Base-by-base conservation (phyloP, 2,329 filamentous ascomycete genomes). In the Neoascochyta sp. region DNA sequence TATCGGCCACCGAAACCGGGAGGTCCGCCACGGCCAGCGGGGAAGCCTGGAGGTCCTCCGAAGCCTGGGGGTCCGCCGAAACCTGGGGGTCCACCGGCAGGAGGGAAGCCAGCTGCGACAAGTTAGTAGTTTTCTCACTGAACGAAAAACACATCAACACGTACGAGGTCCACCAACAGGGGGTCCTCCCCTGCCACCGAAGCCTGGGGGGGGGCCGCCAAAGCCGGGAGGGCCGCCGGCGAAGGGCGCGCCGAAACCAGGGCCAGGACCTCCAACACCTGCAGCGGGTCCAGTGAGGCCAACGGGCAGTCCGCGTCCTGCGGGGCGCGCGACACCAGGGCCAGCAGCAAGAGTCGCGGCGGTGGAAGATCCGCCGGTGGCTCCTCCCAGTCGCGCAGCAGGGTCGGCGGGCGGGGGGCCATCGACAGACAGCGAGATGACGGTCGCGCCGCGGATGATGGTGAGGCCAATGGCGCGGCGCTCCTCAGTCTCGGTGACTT, bases 401-500 rank as follows among this genome's bases (percentile, higher is more conserved):
- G 92, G 90, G 57, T 98, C 92, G 54, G 89, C 86, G 7, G 93
- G 90, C 25, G 92, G 92, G 32, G 92, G 90, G 35, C 90, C 93
- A 60, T 98, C 93, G 43, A 95, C 89, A 7, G 90, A 94, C 40
- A 94, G 78, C 13, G 89, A 95, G 43, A 98, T 86, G 42, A 98
- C 92, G 51, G 95, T 85, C 34, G 89, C 87, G 55, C 92, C 92
- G 54, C 92, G 87, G 43, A 98, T 79, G 52, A 98, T 98, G 11
- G 86, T 89, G 45, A 98, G 75, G 35, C 92, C 92, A 19, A 98
- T 78, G n/a, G 88, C 94, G 56, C 92, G 83, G 75, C 96, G 96
- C 70, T 96, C 92, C 69, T 98, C 90, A 9, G 83, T 80, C 69
- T 95, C 88, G 51, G 94, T 75, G 27, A 83, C 77, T 31, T 67